Conservation (phyloP, 306 rosid genomes). For the Trifolium repens region DNA sequence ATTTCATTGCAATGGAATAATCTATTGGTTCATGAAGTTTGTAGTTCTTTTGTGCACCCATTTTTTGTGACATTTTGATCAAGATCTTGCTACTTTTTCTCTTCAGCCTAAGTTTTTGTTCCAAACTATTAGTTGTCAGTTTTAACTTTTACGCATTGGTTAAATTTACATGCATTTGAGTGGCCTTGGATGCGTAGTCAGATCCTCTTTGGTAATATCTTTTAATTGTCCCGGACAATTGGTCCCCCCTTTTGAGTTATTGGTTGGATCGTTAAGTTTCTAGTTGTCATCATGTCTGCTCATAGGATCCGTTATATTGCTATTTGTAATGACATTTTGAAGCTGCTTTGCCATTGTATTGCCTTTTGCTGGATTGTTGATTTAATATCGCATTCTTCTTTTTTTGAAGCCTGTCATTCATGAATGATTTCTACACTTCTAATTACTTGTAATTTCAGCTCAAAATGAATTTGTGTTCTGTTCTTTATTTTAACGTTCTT, state of each 20-base stretch:
- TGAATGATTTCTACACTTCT: conserved; percentile 6
- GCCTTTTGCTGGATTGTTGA: conserved; percentile 19
- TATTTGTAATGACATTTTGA: conserved; percentile 26
- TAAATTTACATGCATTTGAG: conserved; percentile 32
- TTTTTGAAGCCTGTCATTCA: conserved; percentile 19
- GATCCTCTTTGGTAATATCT: conserved; percentile 17
- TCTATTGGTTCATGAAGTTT: conserved; percentile 6
- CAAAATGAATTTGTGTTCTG: conserved; percentile 5
- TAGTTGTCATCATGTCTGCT: conserved; percentile 7
- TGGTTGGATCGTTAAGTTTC: conserved; percentile 30
- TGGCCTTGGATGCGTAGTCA: conserved; percentile 22
- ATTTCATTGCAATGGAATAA: conserved; percentile 21
- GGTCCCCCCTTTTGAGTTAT: conserved; percentile 7
- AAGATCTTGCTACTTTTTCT: conserved; percentile 17
- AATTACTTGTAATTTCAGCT: conserved; percentile 24
- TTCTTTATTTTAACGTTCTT: conserved; percentile 36
- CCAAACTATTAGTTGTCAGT: conserved; percentile 21
- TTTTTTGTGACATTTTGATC: conserved; percentile 2
- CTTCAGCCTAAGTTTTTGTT: conserved; percentile 1
- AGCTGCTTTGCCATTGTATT: conserved; percentile 21
- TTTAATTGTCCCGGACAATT: too few relatives aligned
- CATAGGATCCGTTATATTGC: conserved; percentile 19
- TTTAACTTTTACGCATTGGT: conserved; percentile 24
- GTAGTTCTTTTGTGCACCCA: neutral
- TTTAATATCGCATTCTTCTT: conserved; percentile 27